A percentile compares a stretch with the other conserved stretches of the same genome.
phyloP scores from a whole-genome alignment of 139 green algal species.

The Monoraphidium neglectum region DNA sequence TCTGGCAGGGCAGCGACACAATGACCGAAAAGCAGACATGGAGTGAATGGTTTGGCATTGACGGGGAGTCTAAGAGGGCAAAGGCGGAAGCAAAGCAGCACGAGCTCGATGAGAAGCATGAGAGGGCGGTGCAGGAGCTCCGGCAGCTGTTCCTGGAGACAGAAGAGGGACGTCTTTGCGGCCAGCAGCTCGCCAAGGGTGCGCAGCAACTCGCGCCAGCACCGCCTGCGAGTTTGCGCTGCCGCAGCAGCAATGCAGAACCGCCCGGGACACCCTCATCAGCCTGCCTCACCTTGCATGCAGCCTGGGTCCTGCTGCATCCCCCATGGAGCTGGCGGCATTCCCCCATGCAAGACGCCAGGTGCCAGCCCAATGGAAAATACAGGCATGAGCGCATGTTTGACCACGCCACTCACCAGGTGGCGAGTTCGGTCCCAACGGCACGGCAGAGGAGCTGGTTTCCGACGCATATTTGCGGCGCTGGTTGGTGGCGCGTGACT shows the following conservation, averaged over 20 bases:
- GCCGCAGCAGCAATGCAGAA: not conserved
- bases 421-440: not conserved
- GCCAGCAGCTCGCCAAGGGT: not conserved
- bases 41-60: too few relatives aligned
- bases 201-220: too few relatives aligned
- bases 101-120: not conserved
- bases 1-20: too few relatives aligned
- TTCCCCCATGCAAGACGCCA: not conserved
- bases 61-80: too few relatives aligned
- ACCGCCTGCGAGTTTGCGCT: not conserved
- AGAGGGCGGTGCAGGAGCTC: not conserved
- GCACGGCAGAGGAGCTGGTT: not conserved
- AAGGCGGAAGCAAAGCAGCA: too few relatives aligned
- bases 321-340: not conserved
- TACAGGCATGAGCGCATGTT: not conserved
- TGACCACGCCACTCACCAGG: not conserved
- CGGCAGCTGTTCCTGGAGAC: not conserved
- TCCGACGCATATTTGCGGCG: conserved; percentile 6
- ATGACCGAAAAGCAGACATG: too few relatives aligned
- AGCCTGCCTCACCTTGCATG: not conserved
- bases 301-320: not conserved
- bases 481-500: conserved; percentile 24
- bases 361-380: not conserved
- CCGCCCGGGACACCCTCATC: not conserved
- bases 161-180: not conserved